A percentile compares a stretch with the other conserved stretches of the same genome.
These are phyloP conservation scores for Tulasnella sp. DNA, from an alignment of 768 basidiomycete species.

Conservation along the genomic window DNA sequence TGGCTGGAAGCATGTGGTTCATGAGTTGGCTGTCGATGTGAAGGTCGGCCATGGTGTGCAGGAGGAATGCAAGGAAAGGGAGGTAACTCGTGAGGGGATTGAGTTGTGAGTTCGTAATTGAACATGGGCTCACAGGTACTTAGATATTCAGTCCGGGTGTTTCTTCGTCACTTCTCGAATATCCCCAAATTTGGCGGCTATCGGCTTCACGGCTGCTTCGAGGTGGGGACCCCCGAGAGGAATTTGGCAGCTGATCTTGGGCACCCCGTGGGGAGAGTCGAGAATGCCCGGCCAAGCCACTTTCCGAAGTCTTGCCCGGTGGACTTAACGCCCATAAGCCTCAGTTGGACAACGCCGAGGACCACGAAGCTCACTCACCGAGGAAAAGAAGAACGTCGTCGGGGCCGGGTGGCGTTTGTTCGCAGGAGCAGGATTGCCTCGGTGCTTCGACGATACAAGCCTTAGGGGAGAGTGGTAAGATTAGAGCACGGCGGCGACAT, in stretches of 20 bases:
- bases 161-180: background rate
- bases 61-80: background rate
- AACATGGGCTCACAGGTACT: background rate
- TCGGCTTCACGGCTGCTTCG: background rate
- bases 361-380: background rate
- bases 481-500: too few relatives aligned
- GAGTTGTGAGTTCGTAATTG: background rate
- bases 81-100: background rate
- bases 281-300: too few relatives aligned
- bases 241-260: background rate
- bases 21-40: conserved; percentile 3
- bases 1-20: background rate
- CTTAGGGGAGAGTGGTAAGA: too few relatives aligned
- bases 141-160: background rate
- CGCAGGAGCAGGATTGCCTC: too few relatives aligned
- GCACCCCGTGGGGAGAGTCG: too few relatives aligned
- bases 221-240: background rate
- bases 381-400: background rate
- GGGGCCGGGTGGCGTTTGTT: too few relatives aligned
- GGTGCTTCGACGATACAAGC: too few relatives aligned
- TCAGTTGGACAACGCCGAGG: too few relatives aligned
- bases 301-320: too few relatives aligned
- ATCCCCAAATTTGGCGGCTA: background rate
- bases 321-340: too few relatives aligned
- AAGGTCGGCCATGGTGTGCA: background rate